Conservation (phyloP, 352 stramenopile genomes). For the Pelagophyceae sp. region DNA sequence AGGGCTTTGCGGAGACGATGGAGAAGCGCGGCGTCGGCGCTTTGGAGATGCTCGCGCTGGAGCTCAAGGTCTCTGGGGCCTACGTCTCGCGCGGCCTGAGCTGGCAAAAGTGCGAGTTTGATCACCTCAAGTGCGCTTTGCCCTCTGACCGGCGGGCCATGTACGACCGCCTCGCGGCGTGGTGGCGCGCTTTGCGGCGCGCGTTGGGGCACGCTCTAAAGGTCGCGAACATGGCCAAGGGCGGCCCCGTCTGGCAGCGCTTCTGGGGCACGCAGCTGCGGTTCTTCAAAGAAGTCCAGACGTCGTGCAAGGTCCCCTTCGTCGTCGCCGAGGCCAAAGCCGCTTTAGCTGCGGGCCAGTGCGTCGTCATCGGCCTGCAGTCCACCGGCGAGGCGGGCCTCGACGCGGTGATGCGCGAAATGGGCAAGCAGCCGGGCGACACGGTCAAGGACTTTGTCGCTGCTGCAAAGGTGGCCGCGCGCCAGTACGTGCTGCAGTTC, state of each 20-base stretch:
- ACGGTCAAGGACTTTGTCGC: conserved; percentile 35
- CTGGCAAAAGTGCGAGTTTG: conserved; percentile 50
- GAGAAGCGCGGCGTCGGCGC: conserved; percentile 52
- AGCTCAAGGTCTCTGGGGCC: conserved; percentile 54
- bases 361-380: conserved; percentile 61
- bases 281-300: conserved; percentile 50
- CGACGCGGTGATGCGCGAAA: conserved; percentile 36
- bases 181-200: conserved; percentile 19
- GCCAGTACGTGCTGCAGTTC: conserved; percentile 38
- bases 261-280: conserved; percentile 58
- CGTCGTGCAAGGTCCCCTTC: conserved; percentile 51
- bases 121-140: conserved; percentile 37
- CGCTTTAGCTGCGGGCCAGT: conserved; percentile 42
- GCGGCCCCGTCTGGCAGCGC: conserved; percentile 35
- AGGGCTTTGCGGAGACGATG: conserved; percentile 46
- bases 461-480: conserved; percentile 36
- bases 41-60: conserved; percentile 61
- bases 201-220: background rate
- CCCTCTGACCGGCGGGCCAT: conserved; percentile 19
- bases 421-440: conserved; percentile 24
- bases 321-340: conserved; percentile 34
- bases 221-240: background rate
- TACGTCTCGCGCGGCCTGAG: conserved; percentile 50
- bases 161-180: conserved; percentile 35
- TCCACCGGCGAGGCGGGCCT: conserved; percentile 51